These are phyloP conservation scores for Rhodosporidiobolus sp. DNA, from an alignment of 768 basidiomycete genomes.

Conservation along the genomic window DNA sequence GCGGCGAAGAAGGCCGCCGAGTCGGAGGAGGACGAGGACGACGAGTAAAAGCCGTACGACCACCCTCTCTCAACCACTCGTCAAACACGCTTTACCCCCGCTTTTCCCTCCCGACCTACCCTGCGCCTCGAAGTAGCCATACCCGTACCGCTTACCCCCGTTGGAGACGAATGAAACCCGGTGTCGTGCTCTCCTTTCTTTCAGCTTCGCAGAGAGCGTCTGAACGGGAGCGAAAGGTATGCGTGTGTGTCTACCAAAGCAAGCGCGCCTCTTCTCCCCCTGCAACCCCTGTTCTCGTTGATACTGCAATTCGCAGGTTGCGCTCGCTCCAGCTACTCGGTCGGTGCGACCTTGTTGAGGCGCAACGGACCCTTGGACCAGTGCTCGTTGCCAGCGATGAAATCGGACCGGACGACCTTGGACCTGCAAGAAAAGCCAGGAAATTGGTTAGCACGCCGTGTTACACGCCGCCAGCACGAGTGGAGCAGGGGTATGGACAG, in stretches of 20 bases:
- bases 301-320: too few species aligned
- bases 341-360: not conserved
- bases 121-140: not conserved
- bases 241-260: too few species aligned
- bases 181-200: too few species aligned
- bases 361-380: constrained; percentile 4
- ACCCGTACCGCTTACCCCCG: not conserved
- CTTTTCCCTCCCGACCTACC: not conserved
- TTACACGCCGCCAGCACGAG: not conserved
- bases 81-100: too few species aligned
- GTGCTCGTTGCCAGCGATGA: constrained; percentile 61
- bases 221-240: too few species aligned
- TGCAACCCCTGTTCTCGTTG: too few species aligned
- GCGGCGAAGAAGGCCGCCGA: constrained; percentile 3
- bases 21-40: not conserved
- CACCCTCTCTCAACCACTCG: not conserved
- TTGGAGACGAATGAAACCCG: too few species aligned
- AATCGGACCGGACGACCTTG: constrained; percentile 62
- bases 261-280: too few species aligned
- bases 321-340: too few species aligned
- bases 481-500: constrained; percentile 42
- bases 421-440: constrained; percentile 50
- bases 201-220: too few species aligned
- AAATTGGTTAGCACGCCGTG: too few species aligned
- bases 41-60: not conserved